Evolutionary conservation across 176 grass and related monocot genomes (phyloP).

Genomic region (Poa annua): DNA sequence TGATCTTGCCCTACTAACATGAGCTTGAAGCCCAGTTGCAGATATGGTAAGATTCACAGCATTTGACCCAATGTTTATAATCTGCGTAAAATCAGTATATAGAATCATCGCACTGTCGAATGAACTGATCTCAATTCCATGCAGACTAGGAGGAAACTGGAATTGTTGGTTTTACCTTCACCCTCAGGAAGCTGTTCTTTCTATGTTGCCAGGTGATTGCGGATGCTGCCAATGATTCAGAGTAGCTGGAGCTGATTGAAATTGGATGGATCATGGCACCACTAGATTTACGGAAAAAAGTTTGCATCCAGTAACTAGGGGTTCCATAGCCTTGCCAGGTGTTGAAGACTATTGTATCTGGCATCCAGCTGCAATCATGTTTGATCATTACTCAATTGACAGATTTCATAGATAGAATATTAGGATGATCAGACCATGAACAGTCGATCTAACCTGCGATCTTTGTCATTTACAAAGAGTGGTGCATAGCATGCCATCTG

Average conservation of each 20-base stretch:
- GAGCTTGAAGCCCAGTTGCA: conserved; percentile 48
- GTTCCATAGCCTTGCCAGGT: conserved; percentile 77
- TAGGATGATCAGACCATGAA: neutral
- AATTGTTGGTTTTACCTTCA: conserved; percentile 52
- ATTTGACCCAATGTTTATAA: conserved; percentile 66
- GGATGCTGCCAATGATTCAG: conserved; percentile 54
- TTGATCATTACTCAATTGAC: neutral
- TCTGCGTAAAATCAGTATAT: no score
- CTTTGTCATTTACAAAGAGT: conserved; percentile 65
- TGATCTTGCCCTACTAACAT: conserved; percentile 41
- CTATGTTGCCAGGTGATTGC: conserved; percentile 72
- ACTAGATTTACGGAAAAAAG: conserved; percentile 60
- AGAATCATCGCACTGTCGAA: no score
- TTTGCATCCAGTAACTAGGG: conserved; percentile 77
- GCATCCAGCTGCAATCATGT: conserved; percentile 75
- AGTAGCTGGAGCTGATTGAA: conserved; percentile 52
- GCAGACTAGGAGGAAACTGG: neutral
- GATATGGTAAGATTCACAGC: conserved; percentile 51
- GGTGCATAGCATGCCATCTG: conserved; percentile 82
- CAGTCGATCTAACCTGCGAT: conserved; percentile 59
- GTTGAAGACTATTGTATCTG: conserved; percentile 79
- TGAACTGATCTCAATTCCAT: neutral
- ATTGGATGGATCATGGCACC: conserved; percentile 59
- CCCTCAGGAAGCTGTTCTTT: conserved; percentile 62
- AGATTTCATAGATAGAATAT: no score